These are phyloP conservation scores for Lophiotrema nucula DNA, from an alignment of 495 filamentous ascomycete species.

Conservation along the genomic window DNA sequence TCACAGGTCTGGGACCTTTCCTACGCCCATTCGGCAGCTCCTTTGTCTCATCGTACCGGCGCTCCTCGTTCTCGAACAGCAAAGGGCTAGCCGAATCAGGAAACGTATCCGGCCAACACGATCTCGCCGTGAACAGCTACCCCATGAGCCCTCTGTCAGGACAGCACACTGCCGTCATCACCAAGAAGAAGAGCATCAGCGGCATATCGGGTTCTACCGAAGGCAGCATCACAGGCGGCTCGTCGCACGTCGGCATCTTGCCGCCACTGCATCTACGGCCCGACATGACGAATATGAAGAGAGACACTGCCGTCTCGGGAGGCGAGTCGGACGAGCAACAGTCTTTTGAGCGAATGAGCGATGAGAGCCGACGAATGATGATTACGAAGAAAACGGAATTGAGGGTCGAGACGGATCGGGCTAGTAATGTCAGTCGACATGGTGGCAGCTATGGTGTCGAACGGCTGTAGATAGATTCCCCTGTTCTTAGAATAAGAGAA, in stretches of 20 bases:
- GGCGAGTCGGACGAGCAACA: constrained; percentile 1
- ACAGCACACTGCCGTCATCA: background rate
- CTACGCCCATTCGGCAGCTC: constrained; percentile 22
- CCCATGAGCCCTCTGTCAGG: background rate
- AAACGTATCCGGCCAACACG: background rate
- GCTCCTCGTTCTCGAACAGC: background rate
- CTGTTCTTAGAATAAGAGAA: too few species aligned
- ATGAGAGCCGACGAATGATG: constrained; percentile 24
- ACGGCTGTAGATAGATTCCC: too few species aligned
- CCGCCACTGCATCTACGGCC: constrained; percentile 3
- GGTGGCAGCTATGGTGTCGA: too few species aligned
- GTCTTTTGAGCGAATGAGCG: background rate
- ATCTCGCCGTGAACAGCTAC: background rate
- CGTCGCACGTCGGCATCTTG: background rate
- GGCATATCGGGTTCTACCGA: too few species aligned
- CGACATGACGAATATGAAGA: background rate
- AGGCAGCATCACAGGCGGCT: too few species aligned
- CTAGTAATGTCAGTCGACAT: too few species aligned
- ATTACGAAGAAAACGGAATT: constrained; percentile 25
- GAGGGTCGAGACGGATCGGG: constrained; percentile 17
- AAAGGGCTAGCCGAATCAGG: background rate
- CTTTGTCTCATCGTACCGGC: constrained; percentile 5
- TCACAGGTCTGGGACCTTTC: constrained; percentile 27
- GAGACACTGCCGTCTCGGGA: constrained; percentile 3
- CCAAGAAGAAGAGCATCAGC: background rate